Conservation (phyloP, 2,329 filamentous ascomycete species). For the Arthrobotrys sinensis region DNA sequence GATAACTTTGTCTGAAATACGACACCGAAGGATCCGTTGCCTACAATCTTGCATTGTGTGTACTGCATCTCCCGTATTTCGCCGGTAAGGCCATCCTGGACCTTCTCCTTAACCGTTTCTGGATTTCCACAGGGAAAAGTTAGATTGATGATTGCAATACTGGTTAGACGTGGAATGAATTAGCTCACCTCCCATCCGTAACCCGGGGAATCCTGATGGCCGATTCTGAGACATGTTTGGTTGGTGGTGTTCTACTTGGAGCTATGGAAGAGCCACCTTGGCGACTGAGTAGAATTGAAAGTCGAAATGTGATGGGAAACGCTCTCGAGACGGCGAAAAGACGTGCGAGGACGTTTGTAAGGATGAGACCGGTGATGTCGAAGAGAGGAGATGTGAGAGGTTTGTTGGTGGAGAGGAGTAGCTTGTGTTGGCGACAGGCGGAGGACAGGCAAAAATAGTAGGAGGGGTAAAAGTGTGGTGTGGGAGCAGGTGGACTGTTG, state of each 20-base stretch:
- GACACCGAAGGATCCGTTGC: constrained; percentile 98
- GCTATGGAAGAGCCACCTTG: constrained; percentile 60
- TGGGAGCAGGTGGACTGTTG: constrained; percentile 53
- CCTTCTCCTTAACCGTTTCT: constrained; percentile 99
- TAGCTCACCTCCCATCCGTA: constrained; percentile 96
- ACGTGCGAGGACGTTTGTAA: constrained; percentile 10
- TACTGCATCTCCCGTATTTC: constrained; percentile 98
- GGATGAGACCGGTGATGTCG: constrained; percentile 68
- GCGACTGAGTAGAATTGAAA: constrained; percentile 41
- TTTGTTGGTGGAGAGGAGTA: constrained; percentile 59
- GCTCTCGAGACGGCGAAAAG: constrained; percentile 8
- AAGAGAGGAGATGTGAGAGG: constrained; percentile 60
- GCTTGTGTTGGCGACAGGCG: constrained; percentile 44
- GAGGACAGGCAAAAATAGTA: constrained; percentile 51
- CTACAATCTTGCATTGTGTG: constrained; percentile 99
- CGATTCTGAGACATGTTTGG: constrained; percentile 85
- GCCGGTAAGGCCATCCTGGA: constrained; percentile 96
- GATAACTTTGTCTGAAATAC: constrained; percentile 99
- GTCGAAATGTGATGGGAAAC: constrained; percentile 57
- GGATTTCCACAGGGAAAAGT: not conserved
- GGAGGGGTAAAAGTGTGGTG: constrained; percentile 56
- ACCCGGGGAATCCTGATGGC: constrained; percentile 85
- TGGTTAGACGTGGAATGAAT: constrained; percentile 27
- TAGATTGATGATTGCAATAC: not conserved
- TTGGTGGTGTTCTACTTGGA: constrained; percentile 28